These are phyloP conservation scores for Incumbomyces lentus DNA, from an alignment of 2,329 filamentous ascomycete genomes.

Conservation along the genomic window DNA sequence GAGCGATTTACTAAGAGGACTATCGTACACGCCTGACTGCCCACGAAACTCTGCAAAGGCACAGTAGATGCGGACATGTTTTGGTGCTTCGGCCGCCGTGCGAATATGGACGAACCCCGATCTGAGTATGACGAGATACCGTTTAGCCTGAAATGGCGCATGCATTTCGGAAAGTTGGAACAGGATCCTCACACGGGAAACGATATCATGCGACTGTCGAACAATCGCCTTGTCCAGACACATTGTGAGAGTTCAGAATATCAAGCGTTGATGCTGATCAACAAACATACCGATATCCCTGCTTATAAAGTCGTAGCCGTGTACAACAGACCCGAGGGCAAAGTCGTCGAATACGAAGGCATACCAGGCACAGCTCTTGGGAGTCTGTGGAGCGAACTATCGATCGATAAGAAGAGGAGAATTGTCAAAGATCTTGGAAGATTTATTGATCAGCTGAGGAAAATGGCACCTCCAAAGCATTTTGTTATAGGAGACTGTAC, in stretches of 20 bases:
- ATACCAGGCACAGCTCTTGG: slow-evolving; percentile 17
- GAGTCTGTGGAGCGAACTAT: slow-evolving; percentile 13
- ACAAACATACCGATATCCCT: slow-evolving; percentile 18
- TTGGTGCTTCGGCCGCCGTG: slow-evolving; percentile 11
- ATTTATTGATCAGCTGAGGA: slow-evolving; percentile 21
- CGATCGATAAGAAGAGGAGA: slow-evolving; percentile 17
- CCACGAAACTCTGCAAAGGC: background rate
- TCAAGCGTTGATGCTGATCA: slow-evolving; percentile 18
- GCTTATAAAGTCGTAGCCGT: slow-evolving; percentile 17
- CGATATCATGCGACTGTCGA: slow-evolving; percentile 15
- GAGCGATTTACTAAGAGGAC: background rate
- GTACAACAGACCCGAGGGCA: slow-evolving; percentile 20
- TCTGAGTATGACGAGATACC: slow-evolving; percentile 20
- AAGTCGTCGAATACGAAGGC: slow-evolving; percentile 19
- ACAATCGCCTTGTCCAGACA: slow-evolving; percentile 17
- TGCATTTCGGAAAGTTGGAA: slow-evolving; percentile 18
- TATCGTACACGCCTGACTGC: background rate
- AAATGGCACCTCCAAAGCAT: slow-evolving; percentile 20
- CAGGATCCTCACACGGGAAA: slow-evolving; percentile 16
- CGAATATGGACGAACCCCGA: slow-evolving; percentile 15
- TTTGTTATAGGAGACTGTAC: slow-evolving; percentile 20
- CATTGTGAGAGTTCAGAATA: slow-evolving; percentile 20
- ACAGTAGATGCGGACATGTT: slow-evolving; percentile 3
- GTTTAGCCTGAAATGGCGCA: slow-evolving; percentile 17
- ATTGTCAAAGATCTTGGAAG: slow-evolving; percentile 18